Evolutionary conservation across 2,329 filamentous ascomycete species (phyloP).

Genomic region (Colletotrichum spinosum): DNA sequence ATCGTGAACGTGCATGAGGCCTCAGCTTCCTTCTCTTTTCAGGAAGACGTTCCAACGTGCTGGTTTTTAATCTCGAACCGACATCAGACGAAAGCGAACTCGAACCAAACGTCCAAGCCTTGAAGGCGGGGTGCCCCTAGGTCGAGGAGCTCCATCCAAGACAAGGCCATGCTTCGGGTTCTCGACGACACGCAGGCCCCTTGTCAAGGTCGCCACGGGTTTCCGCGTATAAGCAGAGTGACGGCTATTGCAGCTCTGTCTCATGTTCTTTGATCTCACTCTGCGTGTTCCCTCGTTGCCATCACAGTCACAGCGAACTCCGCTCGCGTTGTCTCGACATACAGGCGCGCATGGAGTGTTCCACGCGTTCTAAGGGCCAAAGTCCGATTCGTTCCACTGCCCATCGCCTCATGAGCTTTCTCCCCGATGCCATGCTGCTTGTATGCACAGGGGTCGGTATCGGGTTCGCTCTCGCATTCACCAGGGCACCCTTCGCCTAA

Average conservation of each 20-base stretch:
- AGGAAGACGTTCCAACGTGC: slow-evolving; percentile 9
- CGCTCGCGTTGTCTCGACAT: too few species aligned
- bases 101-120: slow-evolving; percentile 20
- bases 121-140: slow-evolving; percentile 11
- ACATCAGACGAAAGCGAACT: slow-evolving; percentile 24
- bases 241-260: not conserved
- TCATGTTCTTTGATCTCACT: not conserved
- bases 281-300: not conserved
- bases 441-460: slow-evolving; percentile 8
- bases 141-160: not conserved
- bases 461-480: slow-evolving; percentile 22
- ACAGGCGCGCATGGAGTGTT: too few species aligned
- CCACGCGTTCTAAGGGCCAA: too few species aligned
- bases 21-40: not conserved
- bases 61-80: slow-evolving; percentile 3
- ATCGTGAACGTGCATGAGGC: not conserved
- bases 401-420: not conserved
- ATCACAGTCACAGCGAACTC: not conserved
- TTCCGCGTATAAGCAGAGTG: slow-evolving; percentile 5
- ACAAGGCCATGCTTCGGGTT: slow-evolving; percentile 1
- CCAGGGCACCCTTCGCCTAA: not conserved
- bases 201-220: not conserved
- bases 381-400: too few species aligned
- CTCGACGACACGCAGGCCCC: slow-evolving; percentile 1
- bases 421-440: not conserved